phyloP scores from a whole-genome alignment of 1,284 basidiomycete genomes.

The Ceratobasidium sp. region DNA sequence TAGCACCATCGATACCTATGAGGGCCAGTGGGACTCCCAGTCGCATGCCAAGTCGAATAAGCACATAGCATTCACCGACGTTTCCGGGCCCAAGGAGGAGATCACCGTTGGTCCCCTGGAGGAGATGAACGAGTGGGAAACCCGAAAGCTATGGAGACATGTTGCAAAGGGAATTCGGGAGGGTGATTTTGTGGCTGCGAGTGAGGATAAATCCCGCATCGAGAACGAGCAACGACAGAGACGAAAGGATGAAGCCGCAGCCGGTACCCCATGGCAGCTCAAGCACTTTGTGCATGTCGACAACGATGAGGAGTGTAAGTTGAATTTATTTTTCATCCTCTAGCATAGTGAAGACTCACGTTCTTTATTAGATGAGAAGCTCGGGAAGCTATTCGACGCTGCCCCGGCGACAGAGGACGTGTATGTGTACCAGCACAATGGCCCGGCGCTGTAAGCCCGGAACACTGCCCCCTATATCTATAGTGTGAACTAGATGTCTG shows the following conservation, averaged over 20 bases:
- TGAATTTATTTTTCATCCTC: neutral
- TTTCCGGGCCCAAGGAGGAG: constrained; percentile 63
- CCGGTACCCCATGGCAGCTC: constrained; percentile 73
- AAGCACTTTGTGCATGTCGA: constrained; percentile 76
- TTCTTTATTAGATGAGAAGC: constrained; percentile 61
- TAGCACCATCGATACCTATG: constrained; percentile 63
- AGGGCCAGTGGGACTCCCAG: constrained; percentile 87
- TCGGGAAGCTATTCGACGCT: constrained; percentile 62
- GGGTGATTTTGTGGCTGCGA: constrained; percentile 91
- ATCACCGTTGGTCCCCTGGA: constrained; percentile 66
- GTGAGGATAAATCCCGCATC: constrained; percentile 86
- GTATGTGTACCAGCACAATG: constrained; percentile 60
- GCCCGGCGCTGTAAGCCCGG: constrained; percentile 29
- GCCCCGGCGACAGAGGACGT: constrained; percentile 67
- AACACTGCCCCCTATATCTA: neutral
- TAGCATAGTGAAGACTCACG: neutral
- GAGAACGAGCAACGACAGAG: constrained; percentile 95
- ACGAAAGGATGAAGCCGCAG: constrained; percentile 80
- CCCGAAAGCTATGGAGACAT: constrained; percentile 80
- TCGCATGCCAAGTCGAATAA: constrained; percentile 59
- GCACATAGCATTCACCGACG: constrained; percentile 57
- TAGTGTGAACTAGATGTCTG: neutral
- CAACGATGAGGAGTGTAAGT: constrained; percentile 72
- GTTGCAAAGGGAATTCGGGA: constrained; percentile 91
- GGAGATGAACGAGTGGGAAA: constrained; percentile 81